phyloP scores from a whole-genome alignment of 2,329 filamentous ascomycete genomes.

The Aspergillus felis region DNA sequence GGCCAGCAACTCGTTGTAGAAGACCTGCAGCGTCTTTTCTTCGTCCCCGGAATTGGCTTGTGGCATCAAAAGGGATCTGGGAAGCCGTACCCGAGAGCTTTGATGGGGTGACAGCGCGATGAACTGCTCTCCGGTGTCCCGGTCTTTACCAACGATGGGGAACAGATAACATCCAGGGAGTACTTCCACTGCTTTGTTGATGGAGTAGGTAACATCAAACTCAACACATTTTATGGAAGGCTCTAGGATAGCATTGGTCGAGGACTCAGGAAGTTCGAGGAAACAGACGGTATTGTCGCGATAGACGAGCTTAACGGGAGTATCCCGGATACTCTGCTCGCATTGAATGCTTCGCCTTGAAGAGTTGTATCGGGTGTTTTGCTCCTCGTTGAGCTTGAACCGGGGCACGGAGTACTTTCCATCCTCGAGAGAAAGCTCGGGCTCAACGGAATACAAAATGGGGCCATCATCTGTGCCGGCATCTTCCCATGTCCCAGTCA shows the following conservation, averaged over 20 bases:
- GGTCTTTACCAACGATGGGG: neutral
- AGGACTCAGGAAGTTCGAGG: neutral
- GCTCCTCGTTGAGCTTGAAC: neutral
- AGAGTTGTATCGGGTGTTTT: constrained; percentile 10
- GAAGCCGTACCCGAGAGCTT: neutral
- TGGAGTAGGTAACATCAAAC: neutral
- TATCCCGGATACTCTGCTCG: neutral
- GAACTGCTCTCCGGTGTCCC: neutral
- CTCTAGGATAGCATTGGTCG: neutral
- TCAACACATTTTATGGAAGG: neutral
- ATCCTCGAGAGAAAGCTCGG: neutral
- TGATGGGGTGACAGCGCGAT: neutral
- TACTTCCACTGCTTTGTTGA: neutral
- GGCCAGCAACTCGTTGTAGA: neutral
- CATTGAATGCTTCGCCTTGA: neutral
- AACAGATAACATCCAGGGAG: neutral
- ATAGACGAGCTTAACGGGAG: neutral
- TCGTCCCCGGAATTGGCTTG: neutral
- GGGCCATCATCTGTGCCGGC: neutral
- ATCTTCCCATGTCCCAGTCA: neutral
- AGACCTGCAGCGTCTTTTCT: neutral
- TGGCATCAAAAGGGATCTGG: neutral
- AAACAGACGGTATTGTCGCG: neutral
- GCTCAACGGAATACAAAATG: neutral
- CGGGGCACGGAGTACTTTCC: constrained; percentile 17